Evolutionary conservation across 768 basidiomycete species (phyloP), one percentile per base, ranked within the genome.

Genomic region (Trametes sanguinea): DNA sequence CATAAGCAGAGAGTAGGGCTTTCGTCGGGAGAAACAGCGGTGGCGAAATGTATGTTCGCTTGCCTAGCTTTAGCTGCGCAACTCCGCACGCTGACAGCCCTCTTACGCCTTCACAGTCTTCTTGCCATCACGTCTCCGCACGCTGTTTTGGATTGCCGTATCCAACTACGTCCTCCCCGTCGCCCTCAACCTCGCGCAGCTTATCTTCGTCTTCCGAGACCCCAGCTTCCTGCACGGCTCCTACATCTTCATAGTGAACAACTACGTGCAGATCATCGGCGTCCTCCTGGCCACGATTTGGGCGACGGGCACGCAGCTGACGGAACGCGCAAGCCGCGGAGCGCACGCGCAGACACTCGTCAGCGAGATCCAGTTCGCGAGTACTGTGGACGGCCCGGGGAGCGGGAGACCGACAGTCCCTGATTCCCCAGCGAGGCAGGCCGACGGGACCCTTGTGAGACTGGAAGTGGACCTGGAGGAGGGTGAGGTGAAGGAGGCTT

Each of bases 121-220:
- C 14, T 30, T 55, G 16, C 37, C 50, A 6, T 54, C 66, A 2
- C 71, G 71, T 22, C 35, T 77, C 17, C 71, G 68, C 16, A 70
- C 66, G 17, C 64, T 78, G 13, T 78, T 78, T 66, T 69, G 71
- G 45, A 75, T 79, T 56, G 72, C 76, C 0, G 51, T 71, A 11
- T 69, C 74, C 2, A 78, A 77, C 62, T 78, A 78, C 65, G 69
- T 78, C 42, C 73, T 78, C 64, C 78, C 77, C 13, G 69, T 72
- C 30, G 55, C 77, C 32, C 68, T 78, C 65, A 72, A 69, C 63
- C 63, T 78, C 42, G 72, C 68, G 17, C 73, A 76, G 47, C 67
- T 78, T 52, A 64, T 75, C 48, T 46, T 51, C 50, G 32, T 30
- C 2, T 62, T 62, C 48, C 48, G 33, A 13, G 61, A 62, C 48